Base-by-base conservation (phyloP, 805 yeast genomes). In the Kluyveromyces dobzhanskii region DNA sequence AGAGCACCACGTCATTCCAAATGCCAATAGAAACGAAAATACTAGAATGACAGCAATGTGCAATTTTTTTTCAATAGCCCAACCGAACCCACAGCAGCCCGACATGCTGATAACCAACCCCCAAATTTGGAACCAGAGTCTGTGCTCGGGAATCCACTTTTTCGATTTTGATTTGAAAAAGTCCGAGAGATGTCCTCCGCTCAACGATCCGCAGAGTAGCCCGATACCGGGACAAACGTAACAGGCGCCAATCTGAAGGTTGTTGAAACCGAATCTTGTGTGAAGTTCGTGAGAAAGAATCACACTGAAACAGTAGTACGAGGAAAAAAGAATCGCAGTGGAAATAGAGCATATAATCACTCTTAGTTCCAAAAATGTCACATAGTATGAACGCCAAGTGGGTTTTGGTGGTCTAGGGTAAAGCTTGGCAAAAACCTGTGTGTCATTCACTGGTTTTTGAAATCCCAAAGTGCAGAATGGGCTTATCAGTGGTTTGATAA, bases 1-100 rank as follows among this genome's bases (percentile, higher is more conserved):
- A 43, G 73, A 71, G 23, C 72, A 70, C 71, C 77, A 74, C 0
- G 78, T 70, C 64, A 73, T 64, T 1, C 79, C 78, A 47, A 71
- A 70, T 0, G 77, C 76, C 23, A 61, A 59, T 4, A 73, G 48
- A 42, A 70, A 72, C 0, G 71, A 54, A 43, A 69, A 68, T 4
- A 70, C 59, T 38, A 70, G 65, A 3, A 72, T 61, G 5, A 66
- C 44, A 0, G 54, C 65, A 25, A 70, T 57, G 37, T 61, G 68
- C 13, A 59, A 59, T 10, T 61, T 59, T 27, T 55, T 58, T 12
- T 71, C 58, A 24, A 67, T 57, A 23, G 73, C 55, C 79, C 79
- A 74, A 0, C 79, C 79, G 47, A 70, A 75, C 0, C 75, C 70
- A 14, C 72, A 44, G 14, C 72, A 55, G 1, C 79, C 76, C 14